Evolutionary conservation across 192 early-diverging fungal genomes (phyloP).

Genomic region (Lobosporangium transversale): DNA sequence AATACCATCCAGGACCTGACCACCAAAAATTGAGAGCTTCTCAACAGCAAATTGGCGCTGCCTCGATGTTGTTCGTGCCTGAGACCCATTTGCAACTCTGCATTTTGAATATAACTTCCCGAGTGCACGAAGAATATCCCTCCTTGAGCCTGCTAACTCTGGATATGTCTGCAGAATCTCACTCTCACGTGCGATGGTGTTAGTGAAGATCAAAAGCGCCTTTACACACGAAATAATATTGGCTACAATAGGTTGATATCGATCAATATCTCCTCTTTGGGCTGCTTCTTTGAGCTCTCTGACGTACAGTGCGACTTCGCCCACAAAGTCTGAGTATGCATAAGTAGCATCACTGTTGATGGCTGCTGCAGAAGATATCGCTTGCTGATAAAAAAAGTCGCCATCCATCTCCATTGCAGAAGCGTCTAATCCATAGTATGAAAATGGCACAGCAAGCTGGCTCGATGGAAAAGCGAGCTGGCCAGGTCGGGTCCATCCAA

Average conservation of each 20-base stretch:
- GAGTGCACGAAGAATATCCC: constrained; percentile 30
- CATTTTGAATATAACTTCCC: constrained; percentile 47
- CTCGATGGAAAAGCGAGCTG: constrained; percentile 43
- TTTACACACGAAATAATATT: constrained; percentile 37
- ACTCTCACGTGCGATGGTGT: constrained; percentile 46
- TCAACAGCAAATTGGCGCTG: constrained; percentile 41
- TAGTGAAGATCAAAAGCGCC: constrained; percentile 31
- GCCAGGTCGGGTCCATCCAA: constrained; percentile 22
- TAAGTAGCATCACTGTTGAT: constrained; percentile 10
- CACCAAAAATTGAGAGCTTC: constrained; percentile 27
- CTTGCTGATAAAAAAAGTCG: constrained; percentile 23
- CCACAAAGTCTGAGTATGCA: constrained; percentile 42
- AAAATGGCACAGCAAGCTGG: constrained; percentile 11
- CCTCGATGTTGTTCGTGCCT: constrained; percentile 13
- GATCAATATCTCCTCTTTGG: constrained; percentile 7
- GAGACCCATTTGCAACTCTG: constrained; percentile 37
- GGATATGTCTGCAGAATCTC: constrained; percentile 32
- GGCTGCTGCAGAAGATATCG: constrained; percentile 1
- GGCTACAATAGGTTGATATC: constrained; percentile 38
- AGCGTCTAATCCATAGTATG: constrained; percentile 6
- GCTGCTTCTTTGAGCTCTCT: constrained; percentile 29
- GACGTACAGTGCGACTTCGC: constrained; percentile 24
- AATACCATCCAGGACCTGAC: constrained; percentile 26
- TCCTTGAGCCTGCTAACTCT: constrained; percentile 24
- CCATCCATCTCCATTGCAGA: constrained; percentile 13